Evolutionary conservation across 192 early-diverging fungal genomes (phyloP).

Genomic region (Coemansia sp.): DNA sequence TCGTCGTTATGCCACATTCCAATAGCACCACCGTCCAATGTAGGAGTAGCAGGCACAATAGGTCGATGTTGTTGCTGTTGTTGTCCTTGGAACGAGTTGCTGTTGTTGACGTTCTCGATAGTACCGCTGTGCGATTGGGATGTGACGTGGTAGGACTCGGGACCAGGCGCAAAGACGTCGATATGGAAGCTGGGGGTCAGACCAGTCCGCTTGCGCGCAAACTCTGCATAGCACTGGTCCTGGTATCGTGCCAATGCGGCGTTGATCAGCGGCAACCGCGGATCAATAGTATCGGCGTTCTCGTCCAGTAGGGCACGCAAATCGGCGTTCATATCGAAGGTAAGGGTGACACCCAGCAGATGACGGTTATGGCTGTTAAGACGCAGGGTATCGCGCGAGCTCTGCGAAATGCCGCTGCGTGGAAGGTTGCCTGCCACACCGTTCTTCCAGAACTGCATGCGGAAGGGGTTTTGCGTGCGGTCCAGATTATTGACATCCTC

Average conservation of each 20-base stretch:
- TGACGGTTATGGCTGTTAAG: conserved; percentile 38
- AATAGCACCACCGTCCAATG: conserved; percentile 14
- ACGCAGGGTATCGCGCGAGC: conserved; percentile 13
- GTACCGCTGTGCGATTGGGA: not conserved
- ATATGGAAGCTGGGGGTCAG: conserved; percentile 52
- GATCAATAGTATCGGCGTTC: conserved; percentile 58
- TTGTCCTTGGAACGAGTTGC: not conserved
- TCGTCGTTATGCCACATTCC: conserved; percentile 40
- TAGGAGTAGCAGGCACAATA: conserved; percentile 18
- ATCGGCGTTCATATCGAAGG: conserved; percentile 56
- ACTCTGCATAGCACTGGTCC: conserved; percentile 50
- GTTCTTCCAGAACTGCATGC: conserved; percentile 36
- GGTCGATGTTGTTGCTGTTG: conserved; percentile 5
- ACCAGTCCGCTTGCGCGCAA: conserved; percentile 55
- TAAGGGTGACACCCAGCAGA: conserved; percentile 54
- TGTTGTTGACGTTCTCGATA: not conserved
- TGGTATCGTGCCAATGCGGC: conserved; percentile 51
- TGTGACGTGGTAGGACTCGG: conserved; percentile 41
- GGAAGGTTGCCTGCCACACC: conserved; percentile 17
- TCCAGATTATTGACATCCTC: conserved; percentile 42
- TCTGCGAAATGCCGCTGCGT: conserved; percentile 22
- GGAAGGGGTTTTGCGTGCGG: conserved; percentile 36
- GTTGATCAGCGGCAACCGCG: conserved; percentile 38
- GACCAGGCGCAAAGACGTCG: conserved; percentile 55
- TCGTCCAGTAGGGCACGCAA: conserved; percentile 57